phyloP scores from a whole-genome alignment of 108 stramenopile species.

The Discostella stelligeroides region DNA sequence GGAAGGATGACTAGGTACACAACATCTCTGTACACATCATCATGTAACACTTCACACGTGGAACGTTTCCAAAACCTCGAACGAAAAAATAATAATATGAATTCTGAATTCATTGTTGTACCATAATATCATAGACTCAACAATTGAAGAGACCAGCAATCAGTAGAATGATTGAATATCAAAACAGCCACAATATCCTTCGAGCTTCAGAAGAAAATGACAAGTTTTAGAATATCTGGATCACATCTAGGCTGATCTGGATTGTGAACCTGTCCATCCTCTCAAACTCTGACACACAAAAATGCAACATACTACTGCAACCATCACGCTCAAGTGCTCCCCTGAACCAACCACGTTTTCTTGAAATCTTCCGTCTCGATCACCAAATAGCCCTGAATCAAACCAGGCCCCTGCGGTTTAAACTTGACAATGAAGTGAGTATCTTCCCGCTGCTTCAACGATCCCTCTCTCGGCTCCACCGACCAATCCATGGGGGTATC shows the following conservation, averaged over 20 bases:
- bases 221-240: too few relatives aligned
- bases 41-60: too few relatives aligned
- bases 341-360: constrained; percentile 81
- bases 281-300: background rate
- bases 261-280: background rate
- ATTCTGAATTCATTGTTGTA: too few relatives aligned
- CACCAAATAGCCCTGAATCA: constrained; percentile 69
- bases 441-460: constrained; percentile 57
- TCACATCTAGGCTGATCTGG: background rate
- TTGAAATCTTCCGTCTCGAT: constrained; percentile 91
- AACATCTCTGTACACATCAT: too few relatives aligned
- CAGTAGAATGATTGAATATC: too few relatives aligned
- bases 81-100: too few relatives aligned
- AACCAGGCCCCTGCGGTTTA: constrained; percentile 64
- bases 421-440: constrained; percentile 75
- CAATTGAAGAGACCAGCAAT: too few relatives aligned
- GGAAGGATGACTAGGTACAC: too few relatives aligned
- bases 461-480: constrained; percentile 73
- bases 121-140: too few relatives aligned
- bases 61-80: too few relatives aligned
- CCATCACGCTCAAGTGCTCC: constrained; percentile 45
- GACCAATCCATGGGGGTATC: constrained; percentile 65
- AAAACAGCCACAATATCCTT: too few relatives aligned
- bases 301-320: background rate
- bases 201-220: too few relatives aligned